Evolutionary conservation across 108 stramenopile genomes (phyloP), one percentile per base, ranked within the genome.

Genomic region (Epipyxis sp.): DNA sequence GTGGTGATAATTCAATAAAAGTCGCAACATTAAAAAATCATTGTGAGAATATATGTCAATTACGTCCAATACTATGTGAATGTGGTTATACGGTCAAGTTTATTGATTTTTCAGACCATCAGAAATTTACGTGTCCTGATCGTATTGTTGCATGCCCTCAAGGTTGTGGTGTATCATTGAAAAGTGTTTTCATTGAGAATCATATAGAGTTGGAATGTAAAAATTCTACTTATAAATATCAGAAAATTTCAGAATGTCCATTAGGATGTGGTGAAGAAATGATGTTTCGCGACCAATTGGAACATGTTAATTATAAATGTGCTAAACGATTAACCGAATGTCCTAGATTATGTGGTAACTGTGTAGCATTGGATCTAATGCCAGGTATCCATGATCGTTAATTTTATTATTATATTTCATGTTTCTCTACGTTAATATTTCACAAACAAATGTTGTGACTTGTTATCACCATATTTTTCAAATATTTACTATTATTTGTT

Each of bases 301-400:
- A 74, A 6, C 71, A 74, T 37, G 71, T 74, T 16, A 34, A 37
- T 13, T 74, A 34, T 74, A 3, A 35, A 46, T 74, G 71, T 74
- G 34, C 3, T 39, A 46, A 57, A 20, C 6, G 71, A 20, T 3
- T 74, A 6, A 32, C 34, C 3, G 71, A 74, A 74, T 74, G 71
- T 42, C n/a, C 32, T 20, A 16, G 27, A 54, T 42, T 29, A 10
- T 74, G 71, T 74, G 71, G 71, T 27, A 74, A 74, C 25, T 43
- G 10, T 29, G 44, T 74, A 3, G 13, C 3, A 42, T 20, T 54
- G 6, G 71, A 74, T 29, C 37, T 6, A 6, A 10, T 74, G 71
- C n/a, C n/a, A 3, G 10, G n/a, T n/a, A n/a, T n/a, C n/a, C n/a
- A n/a, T n/a, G n/a, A n/a, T n/a, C n/a, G n/a, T n/a, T n/a, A n/a